These are phyloP conservation scores for Adansonia grandidieri DNA, from an alignment of 441 rosid species.

Conservation along the genomic window DNA sequence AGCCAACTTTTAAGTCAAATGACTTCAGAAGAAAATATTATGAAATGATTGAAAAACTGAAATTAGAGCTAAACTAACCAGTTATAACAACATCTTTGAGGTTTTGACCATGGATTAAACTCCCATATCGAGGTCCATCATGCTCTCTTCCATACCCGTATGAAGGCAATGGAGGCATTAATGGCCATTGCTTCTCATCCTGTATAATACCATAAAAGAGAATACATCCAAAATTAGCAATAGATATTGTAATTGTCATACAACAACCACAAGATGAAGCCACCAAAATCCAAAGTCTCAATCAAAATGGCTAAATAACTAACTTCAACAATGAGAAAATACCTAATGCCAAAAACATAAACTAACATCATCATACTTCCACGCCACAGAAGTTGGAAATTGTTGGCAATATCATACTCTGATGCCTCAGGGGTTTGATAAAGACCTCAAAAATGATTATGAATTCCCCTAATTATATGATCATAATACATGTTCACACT, in stretches of 20 bases:
- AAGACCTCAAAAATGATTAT: background rate
- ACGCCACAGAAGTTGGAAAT: background rate
- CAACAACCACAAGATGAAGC: background rate
- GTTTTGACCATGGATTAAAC: slow-evolving; percentile 93
- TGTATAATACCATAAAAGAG: slow-evolving; percentile 29
- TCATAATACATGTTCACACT: background rate
- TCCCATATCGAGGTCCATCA: slow-evolving; percentile 87
- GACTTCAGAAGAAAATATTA: background rate
- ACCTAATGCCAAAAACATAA: background rate
- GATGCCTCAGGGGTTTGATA: background rate
- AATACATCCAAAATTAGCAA: background rate
- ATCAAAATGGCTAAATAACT: background rate
- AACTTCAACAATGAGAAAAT: background rate
- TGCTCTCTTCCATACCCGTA: slow-evolving; percentile 95
- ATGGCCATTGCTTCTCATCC: slow-evolving; percentile 86
- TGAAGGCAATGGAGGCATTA: slow-evolving; percentile 92
- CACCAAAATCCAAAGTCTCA: background rate
- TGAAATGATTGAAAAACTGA: background rate
- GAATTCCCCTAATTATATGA: background rate
- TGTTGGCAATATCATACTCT: background rate
- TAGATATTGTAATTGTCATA: background rate
- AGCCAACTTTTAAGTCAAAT: background rate
- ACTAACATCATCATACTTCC: background rate
- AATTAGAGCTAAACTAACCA: background rate
- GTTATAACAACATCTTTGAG: slow-evolving; percentile 89